These are phyloP conservation scores for Verticillium alfalfae DNA, from an alignment of 2,329 filamentous ascomycete species.

Conservation along the genomic window DNA sequence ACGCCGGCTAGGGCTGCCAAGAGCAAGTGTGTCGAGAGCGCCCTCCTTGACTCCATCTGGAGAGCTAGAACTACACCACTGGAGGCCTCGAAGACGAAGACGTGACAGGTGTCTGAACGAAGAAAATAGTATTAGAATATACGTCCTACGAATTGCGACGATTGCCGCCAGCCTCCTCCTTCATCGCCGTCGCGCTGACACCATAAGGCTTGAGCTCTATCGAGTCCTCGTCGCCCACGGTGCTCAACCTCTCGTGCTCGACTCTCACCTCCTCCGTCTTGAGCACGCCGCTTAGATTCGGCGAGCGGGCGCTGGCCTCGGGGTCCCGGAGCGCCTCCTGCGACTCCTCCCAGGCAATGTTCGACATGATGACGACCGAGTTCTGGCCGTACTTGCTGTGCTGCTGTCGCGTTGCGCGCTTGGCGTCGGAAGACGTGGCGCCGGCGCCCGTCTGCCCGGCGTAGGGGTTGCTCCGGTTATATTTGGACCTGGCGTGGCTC, in stretches of 20 bases:
- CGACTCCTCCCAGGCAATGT: slow-evolving; percentile 21
- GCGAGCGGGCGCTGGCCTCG: slow-evolving; percentile 5
- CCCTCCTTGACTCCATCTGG: too few species aligned
- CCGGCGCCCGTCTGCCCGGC: not conserved
- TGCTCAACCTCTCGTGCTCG: slow-evolving; percentile 11
- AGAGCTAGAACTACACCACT: too few species aligned
- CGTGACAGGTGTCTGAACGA: not conserved
- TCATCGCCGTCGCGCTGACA: not conserved
- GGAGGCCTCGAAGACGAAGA: too few species aligned
- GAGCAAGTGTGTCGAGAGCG: too few species aligned
- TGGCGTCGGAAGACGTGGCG: slow-evolving; percentile 5
- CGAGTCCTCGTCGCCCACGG: slow-evolving; percentile 5
- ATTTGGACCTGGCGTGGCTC: slow-evolving; percentile 14
- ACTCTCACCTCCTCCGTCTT: slow-evolving; percentile 24
- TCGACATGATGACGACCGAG: slow-evolving; percentile 25
- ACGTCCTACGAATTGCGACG: not conserved
- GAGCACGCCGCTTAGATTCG: slow-evolving; percentile 15
- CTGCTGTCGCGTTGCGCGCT: slow-evolving; percentile 11
- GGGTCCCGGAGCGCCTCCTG: slow-evolving; percentile 22
- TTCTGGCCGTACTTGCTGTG: slow-evolving; percentile 20
- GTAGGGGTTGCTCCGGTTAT: slow-evolving; percentile 6
- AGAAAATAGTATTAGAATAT: not conserved
- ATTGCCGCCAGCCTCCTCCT: not conserved
- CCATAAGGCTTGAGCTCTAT: slow-evolving; percentile 9
- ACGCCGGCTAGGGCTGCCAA: too few species aligned